phyloP scores from a whole-genome alignment of 805 yeast genomes.

The Debaryomyces tyrocola region DNA sequence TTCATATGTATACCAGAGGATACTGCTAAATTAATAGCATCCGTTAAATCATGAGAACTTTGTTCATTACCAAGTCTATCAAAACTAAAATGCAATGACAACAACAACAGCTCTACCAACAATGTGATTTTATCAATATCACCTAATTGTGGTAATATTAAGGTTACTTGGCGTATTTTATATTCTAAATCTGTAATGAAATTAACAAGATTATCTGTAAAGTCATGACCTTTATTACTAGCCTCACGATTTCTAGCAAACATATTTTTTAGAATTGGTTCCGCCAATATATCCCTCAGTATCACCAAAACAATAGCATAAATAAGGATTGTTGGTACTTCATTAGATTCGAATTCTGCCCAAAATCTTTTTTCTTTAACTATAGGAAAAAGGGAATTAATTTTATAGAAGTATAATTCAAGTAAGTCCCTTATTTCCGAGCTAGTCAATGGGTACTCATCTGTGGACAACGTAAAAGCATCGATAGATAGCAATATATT shows the following conservation, averaged over 20 bases:
- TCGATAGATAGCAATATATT: constrained; percentile 21
- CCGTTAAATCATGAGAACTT: constrained; percentile 28
- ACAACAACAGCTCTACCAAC: constrained; percentile 21
- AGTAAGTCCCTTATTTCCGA: constrained; percentile 20
- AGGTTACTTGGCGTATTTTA: constrained; percentile 32
- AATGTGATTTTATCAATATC: constrained; percentile 27
- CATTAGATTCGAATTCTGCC: constrained; percentile 21
- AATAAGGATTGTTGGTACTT: constrained; percentile 19
- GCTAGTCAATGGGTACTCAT: constrained; percentile 18
- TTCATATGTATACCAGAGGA: constrained; percentile 29
- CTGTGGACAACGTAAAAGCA: constrained; percentile 31
- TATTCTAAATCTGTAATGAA: constrained; percentile 26
- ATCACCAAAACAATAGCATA: constrained; percentile 30
- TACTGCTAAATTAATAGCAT: constrained; percentile 26
- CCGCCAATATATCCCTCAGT: constrained; percentile 25
- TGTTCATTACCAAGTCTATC: constrained; percentile 30
- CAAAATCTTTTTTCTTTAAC: constrained; percentile 28
- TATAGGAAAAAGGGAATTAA: constrained; percentile 35
- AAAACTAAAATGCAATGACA: constrained; percentile 25
- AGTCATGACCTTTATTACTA: constrained; percentile 3
- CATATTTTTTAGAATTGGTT: constrained; percentile 21
- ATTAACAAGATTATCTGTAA: constrained; percentile 8
- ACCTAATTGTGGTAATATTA: constrained; percentile 30
- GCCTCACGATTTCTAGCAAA: constrained; percentile 12
- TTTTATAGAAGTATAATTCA: constrained; percentile 28